A percentile compares a stretch with the other conserved stretches of the same genome.
Conservation (phyloP, 306 rosid species). For the Cyclanthera cordifolia region DNA sequence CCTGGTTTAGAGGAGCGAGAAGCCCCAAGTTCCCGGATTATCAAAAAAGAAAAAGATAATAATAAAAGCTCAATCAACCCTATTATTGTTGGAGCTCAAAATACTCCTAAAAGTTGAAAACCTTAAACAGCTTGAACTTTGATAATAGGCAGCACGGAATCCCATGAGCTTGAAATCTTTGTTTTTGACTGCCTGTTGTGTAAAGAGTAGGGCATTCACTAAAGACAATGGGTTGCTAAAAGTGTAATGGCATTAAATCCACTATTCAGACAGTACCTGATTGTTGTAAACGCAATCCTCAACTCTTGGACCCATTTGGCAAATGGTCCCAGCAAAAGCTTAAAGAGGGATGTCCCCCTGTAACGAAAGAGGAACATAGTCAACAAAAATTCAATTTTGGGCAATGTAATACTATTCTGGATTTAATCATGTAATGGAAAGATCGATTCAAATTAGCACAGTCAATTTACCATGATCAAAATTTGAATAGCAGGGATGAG, state of each 20-base stretch:
- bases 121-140: slow-evolving; percentile 18
- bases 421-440: slow-evolving; percentile 4
- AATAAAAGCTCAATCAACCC: too few species aligned
- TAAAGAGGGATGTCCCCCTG: too few species aligned
- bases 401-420: background rate
- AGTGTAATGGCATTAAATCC: slow-evolving; percentile 4
- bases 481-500: background rate
- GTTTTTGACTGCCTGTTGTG: slow-evolving; percentile 50
- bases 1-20: too few species aligned
- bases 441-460: background rate
- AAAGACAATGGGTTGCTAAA: slow-evolving; percentile 30
- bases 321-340: slow-evolving; percentile 10
- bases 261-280: background rate
- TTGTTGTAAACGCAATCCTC: slow-evolving; percentile 6
- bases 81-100: too few species aligned
- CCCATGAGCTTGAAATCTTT: slow-evolving; percentile 21
- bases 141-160: slow-evolving; percentile 27
- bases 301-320: slow-evolving; percentile 5
- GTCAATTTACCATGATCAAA: slow-evolving; percentile 1
- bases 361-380: background rate
- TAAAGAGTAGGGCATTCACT: slow-evolving; percentile 40
- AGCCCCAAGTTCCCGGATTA: too few species aligned
- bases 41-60: too few species aligned
- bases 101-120: too few species aligned
- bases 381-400: background rate